Evolutionary conservation across 192 early-diverging fungal genomes (phyloP), one percentile per base, ranked within the genome.

Genomic region (Coemansia sp.): DNA sequence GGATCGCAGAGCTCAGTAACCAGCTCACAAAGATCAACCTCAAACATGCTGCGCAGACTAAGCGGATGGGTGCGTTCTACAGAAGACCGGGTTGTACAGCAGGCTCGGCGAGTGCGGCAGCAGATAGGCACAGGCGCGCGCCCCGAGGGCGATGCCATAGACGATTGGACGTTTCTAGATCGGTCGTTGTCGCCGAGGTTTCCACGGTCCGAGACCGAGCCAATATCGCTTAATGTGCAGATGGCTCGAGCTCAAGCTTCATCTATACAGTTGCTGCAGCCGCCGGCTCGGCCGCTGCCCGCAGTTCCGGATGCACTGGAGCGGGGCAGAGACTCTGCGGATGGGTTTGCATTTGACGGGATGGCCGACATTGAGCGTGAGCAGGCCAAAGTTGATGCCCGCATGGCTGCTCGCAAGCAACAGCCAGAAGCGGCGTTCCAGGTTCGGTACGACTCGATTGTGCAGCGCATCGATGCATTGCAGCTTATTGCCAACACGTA

Each of bases 131-230:
- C 23, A 8, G 47, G 23, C 28, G 37, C 61, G 14, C 50, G 47
- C 47, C 36, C 40, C 2, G 12, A 34, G 37, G 5, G 9, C 9
- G 64, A 61, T 26, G 66, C 38, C 3, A 36, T 73, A 10, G 69
- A 69, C 36, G 79, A 72, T 15, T 82, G 79, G 79, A 75, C 79
- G 46, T 62, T 82, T 14, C 46, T 82, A 26, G 79, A 82, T 50
- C 15, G 17, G 10, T 17, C 62, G 22, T 28, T 62, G 17, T 62
- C 60, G 8, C 60, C 60, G 17, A 36, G 48, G 9, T 50, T 51
- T 15, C 49, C 19, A n/a, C 22, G 34, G 12, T 12, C 37, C 60
- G 60, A 62, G 47, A 31, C 20, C 26, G 23, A 47, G 19, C 36
- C 50, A 3, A 31, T 25, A 17, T 55, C 51, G 3, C 21, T 64